Base-by-base conservation (phyloP, 768 basidiomycete genomes). In the Phanerochaete carnosa region DNA sequence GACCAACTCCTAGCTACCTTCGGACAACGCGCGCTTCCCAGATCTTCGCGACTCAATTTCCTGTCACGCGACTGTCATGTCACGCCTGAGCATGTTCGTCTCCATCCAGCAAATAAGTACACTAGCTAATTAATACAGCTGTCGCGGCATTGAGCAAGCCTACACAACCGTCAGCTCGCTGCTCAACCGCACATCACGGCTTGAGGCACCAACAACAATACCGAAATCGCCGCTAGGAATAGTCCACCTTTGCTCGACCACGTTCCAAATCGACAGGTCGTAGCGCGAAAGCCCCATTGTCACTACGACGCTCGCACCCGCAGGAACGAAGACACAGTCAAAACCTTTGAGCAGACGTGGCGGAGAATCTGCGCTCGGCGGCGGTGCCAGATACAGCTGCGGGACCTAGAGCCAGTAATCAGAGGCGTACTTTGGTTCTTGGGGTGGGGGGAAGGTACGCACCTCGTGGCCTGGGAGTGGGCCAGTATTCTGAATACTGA, bases 151-250 rank as follows among this genome's bases (percentile, higher is more conserved):
- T n/a, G n/a, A n/a, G n/a, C n/a, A n/a, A n/a, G n/a, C n/a, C n/a
- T n/a, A n/a, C n/a, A n/a, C n/a, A n/a, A n/a, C n/a, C n/a, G n/a
- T n/a, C n/a, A n/a, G n/a, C n/a, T n/a, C n/a, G n/a, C n/a, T n/a
- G n/a, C n/a, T 73, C 70, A 90, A 65, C 60, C 80, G 78, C 9
- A 71, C 68, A 72, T 90, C 80, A 64, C 88, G 77, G 69, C 88
- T 89, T 67, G 88, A 90, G 50, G 83, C 80, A 7, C 90, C 90
- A 32, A 91, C 73, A 2, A 82, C 80, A 39, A 94, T 79, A 3
- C 76, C 75, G 62, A 89, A 86, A 23, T 68, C 77, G 1, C 90
- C 92, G 1, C 74, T 65, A 6, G 77, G 75, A 16, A 79, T 65
- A 11, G 65, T 60, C 78, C 78, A 80, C 16, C 69, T 61, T 68